Conservation (phyloP, 345 rosid genomes). For the Citrus unshiu region DNA sequence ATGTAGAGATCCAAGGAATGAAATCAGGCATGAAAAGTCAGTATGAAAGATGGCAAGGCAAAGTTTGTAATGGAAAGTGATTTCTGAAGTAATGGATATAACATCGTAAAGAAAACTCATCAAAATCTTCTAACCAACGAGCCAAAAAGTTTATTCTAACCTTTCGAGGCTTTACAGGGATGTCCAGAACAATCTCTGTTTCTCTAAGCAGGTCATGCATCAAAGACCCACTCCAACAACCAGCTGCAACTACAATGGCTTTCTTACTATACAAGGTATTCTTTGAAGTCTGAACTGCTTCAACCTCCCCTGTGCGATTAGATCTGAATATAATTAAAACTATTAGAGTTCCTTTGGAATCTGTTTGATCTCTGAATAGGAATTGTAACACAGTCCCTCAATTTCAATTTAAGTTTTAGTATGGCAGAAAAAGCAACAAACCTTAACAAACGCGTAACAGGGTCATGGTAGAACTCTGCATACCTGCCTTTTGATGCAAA, state of each 20-base stretch:
- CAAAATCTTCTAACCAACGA: too few species aligned
- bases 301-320: constrained; percentile 41
- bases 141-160: constrained; percentile 25
- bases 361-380: neutral
- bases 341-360: constrained; percentile 1
- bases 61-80: neutral
- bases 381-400: neutral
- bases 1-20: neutral
- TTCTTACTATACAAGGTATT: constrained; percentile 56
- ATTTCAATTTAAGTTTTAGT: neutral
- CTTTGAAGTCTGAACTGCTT: constrained; percentile 63
- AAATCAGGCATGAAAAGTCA: neutral
- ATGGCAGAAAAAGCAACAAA: constrained; percentile 20
- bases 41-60: neutral
- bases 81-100: too few species aligned
- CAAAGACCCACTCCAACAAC: constrained; percentile 87
- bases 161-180: constrained; percentile 91
- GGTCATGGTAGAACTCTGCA: constrained; percentile 77
- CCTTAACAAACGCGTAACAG: constrained; percentile 65
- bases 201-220: constrained; percentile 52
- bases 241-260: constrained; percentile 77
- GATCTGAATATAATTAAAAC: constrained; percentile 32
- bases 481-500: constrained; percentile 65
- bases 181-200: constrained; percentile 35
- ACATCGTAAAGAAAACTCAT: too few species aligned